Percentiles rank a stretch among this genome's conserved stretches.
phyloP scores from a whole-genome alignment of 345 rosid species.

The Eucalyptus pauciflora region DNA sequence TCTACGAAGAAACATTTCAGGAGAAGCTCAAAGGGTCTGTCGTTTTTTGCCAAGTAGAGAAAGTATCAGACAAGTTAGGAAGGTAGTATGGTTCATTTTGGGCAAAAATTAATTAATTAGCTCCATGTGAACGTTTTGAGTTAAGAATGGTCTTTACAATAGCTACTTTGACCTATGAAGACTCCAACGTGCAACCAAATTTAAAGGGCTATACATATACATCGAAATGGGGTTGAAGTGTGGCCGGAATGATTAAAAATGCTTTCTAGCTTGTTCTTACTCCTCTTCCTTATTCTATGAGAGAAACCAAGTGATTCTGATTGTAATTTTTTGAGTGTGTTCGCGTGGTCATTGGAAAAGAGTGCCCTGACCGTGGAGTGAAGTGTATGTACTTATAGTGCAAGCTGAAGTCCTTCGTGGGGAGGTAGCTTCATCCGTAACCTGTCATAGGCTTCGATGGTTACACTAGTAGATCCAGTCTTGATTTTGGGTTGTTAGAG shows the following conservation, averaged over 20 bases:
- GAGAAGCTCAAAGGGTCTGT: neutral
- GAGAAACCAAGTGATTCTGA: neutral
- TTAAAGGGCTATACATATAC: neutral
- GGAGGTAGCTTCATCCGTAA: neutral
- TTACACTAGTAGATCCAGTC: neutral
- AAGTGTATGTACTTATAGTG: neutral
- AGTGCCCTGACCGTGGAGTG: neutral
- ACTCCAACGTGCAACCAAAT: neutral
- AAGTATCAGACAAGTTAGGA: neutral
- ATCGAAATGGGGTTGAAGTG: neutral
- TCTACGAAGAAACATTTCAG: neutral
- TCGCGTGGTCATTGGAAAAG: neutral
- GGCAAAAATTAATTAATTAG: neutral
- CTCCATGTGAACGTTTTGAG: neutral
- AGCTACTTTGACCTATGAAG: neutral
- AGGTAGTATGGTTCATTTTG: neutral
- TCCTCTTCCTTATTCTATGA: neutral
- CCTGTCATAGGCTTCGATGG: neutral
- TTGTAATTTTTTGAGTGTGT: neutral
- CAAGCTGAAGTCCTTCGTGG: neutral
- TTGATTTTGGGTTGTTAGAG: neutral
- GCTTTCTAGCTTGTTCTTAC: neutral
- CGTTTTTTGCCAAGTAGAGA: neutral
- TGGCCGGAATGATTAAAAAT: neutral
- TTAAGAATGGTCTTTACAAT: neutral